Evolutionary conservation across 1,139 yeast species (phyloP), one percentile per base, ranked within the genome.

Genomic region (Suhomyces wounanorum): DNA sequence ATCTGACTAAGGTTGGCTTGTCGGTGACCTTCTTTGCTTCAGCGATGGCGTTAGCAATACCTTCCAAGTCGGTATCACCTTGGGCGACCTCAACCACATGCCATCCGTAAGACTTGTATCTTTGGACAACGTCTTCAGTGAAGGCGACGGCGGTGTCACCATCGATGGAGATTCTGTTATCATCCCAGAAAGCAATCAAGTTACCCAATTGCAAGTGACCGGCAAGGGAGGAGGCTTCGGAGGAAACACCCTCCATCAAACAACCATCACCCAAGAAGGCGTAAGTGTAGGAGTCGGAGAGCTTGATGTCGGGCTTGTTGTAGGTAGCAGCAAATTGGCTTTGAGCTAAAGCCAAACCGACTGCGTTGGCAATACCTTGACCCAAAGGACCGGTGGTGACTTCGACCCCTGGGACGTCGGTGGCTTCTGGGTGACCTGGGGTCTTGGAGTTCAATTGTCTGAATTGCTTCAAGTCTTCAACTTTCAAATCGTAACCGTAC

Each of bases 301-400:
- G 64, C 50, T 81, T 75, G 74, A 73, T 82, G 63, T 81, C 88
- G 61, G 96, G 96, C 80, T 87, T 89, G 87, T 94, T 92, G 84
- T 86, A 94, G 60, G 87, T 86, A 57, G 97, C 96, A 60, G 95
- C 97, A 57, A 90, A 77, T 73, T 92, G 95, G 60, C 85, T 84
- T 76, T 90, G 96, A 55, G 97, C 99, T 68, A 94, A 82, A 55
- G 99, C 99, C 65, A 95, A 70, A 77, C 99, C 99, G 64, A 94
- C 97, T 51, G 97, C 98, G 71, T 92, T 92, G 65, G 88, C 81
- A 65, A 94, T 83, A 85, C 99, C 99, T 79, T 94, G 99, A 70
- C 99, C 99, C 66, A 94, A 84, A 55, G 99, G 99, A 72, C 99
- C 99, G 56, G 99, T 92, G 72, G 99, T 92, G 66, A 92, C 96